phyloP scores from a whole-genome alignment of 164 flowering plant genomes.

The Aristolochia fimbriata region DNA sequence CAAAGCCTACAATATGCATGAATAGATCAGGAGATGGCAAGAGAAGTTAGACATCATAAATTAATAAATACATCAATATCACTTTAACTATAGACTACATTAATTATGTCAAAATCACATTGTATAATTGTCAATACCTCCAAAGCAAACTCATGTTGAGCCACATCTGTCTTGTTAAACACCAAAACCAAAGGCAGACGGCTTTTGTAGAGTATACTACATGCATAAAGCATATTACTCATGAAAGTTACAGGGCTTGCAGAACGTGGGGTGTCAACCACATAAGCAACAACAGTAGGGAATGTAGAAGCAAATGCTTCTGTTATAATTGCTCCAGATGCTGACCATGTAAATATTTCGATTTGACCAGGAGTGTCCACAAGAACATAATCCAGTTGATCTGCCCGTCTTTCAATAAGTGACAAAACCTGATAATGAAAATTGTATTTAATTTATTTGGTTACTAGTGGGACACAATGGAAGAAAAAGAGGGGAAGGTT shows the following conservation, averaged over 20 bases:
- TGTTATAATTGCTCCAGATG: constrained; percentile 92
- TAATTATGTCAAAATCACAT: too few species aligned
- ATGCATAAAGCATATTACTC: constrained; percentile 98
- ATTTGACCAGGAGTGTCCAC: constrained; percentile 98
- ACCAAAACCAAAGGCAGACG: constrained; percentile 75
- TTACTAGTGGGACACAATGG: neutral
- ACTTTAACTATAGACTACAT: too few species aligned
- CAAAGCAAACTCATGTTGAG: constrained; percentile 84
- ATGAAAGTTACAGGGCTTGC: constrained; percentile 76
- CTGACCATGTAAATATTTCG: constrained; percentile 98
- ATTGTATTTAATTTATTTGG: neutral
- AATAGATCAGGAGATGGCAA: too few species aligned
- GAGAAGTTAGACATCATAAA: too few species aligned
- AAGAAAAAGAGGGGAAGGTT: too few species aligned
- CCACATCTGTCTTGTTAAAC: constrained; percentile 89
- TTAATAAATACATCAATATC: too few species aligned
- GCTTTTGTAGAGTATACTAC: constrained; percentile 91
- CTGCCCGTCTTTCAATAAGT: constrained; percentile 78
- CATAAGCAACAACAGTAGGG: constrained; percentile 80
- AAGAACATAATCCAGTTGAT: constrained; percentile 91
- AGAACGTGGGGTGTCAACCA: constrained; percentile 91
- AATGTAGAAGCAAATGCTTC: constrained; percentile 97
- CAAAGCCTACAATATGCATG: too few species aligned
- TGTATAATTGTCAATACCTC: constrained; percentile 39
- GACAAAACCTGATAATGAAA: constrained; percentile 54